phyloP scores from a whole-genome alignment of 2,329 filamentous ascomycete genomes.

The Colletotrichum filicis region DNA sequence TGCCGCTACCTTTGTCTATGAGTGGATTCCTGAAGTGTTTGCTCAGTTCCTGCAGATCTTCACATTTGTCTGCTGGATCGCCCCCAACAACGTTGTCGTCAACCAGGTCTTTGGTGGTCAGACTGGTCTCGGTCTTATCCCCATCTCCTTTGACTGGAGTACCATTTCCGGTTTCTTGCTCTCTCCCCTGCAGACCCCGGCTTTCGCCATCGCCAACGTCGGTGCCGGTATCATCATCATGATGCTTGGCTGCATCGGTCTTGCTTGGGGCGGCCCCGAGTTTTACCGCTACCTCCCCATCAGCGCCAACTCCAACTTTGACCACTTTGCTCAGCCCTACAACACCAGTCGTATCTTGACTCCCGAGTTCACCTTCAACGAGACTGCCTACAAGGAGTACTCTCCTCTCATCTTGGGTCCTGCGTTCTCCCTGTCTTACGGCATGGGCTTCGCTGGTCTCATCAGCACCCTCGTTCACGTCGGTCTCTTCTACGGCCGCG shows the following conservation, averaged over 20 bases:
- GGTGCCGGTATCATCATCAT: slow-evolving; percentile 64
- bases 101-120: slow-evolving; percentile 72
- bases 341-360: slow-evolving; percentile 69
- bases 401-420: slow-evolving; percentile 64
- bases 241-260: slow-evolving; percentile 58
- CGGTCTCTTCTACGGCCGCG: slow-evolving; percentile 61
- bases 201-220: slow-evolving; percentile 68
- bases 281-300: slow-evolving; percentile 59
- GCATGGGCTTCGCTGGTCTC: slow-evolving; percentile 67
- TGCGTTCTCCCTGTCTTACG: slow-evolving; percentile 66
- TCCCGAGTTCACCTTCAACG: slow-evolving; percentile 65
- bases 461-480: slow-evolving; percentile 64
- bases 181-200: slow-evolving; percentile 62
- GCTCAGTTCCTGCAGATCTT: slow-evolving; percentile 52
- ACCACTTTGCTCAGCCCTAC: slow-evolving; percentile 71
- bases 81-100: slow-evolving; percentile 68
- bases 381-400: slow-evolving; percentile 69
- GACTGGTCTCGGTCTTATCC: slow-evolving; percentile 68
- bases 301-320: slow-evolving; percentile 64
- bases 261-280: slow-evolving; percentile 60
- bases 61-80: slow-evolving; percentile 70
- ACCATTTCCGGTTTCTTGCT: slow-evolving; percentile 59
- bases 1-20: slow-evolving; percentile 58
- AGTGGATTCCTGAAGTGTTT: slow-evolving; percentile 31
- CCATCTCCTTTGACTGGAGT: slow-evolving; percentile 68